Conservation (phyloP, 306 rosid genomes). For the Quercus variabilis region DNA sequence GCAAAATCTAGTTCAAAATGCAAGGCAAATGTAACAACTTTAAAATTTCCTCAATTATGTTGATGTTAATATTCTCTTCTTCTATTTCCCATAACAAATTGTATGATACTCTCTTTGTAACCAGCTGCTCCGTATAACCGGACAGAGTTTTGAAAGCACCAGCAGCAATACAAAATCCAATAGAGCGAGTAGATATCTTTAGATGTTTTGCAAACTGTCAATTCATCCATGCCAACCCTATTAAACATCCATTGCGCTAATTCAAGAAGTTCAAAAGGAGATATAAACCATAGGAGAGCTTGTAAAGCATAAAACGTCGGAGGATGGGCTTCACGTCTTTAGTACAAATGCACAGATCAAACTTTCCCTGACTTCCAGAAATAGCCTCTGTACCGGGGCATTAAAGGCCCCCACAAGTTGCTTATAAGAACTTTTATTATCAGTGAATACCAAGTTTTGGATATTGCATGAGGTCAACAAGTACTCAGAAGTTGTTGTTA, state of each 20-base stretch:
- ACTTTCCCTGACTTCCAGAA: conserved; percentile 44
- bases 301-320: conserved; percentile 45
- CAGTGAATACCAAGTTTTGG: conserved; percentile 32
- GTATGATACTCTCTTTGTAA: conserved; percentile 40
- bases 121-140: conserved; percentile 49
- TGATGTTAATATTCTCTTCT: conserved; percentile 24
- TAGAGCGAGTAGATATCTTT: conserved; percentile 34
- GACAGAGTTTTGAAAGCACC: conserved; percentile 64
- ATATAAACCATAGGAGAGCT: conserved; percentile 48
- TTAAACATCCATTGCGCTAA: conserved; percentile 71
- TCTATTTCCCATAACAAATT: conserved; percentile 60
- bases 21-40: conserved; percentile 37
- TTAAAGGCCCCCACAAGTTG: conserved; percentile 47
- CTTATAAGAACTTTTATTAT: conserved; percentile 23
- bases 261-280: conserved; percentile 78
- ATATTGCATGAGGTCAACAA: conserved; percentile 39
- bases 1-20: conserved; percentile 47
- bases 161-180: conserved; percentile 67
- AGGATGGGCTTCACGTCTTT: conserved; percentile 45
- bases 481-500: conserved; percentile 51
- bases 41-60: conserved; percentile 50
- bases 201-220: conserved; percentile 21
- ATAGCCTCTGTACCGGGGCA: conserved; percentile 38
- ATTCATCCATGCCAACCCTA: conserved; percentile 36
- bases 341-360: conserved; percentile 37